Evolutionary conservation across 2,329 filamentous ascomycete species (phyloP).

Genomic region (Chaetomiaceae sp.): DNA sequence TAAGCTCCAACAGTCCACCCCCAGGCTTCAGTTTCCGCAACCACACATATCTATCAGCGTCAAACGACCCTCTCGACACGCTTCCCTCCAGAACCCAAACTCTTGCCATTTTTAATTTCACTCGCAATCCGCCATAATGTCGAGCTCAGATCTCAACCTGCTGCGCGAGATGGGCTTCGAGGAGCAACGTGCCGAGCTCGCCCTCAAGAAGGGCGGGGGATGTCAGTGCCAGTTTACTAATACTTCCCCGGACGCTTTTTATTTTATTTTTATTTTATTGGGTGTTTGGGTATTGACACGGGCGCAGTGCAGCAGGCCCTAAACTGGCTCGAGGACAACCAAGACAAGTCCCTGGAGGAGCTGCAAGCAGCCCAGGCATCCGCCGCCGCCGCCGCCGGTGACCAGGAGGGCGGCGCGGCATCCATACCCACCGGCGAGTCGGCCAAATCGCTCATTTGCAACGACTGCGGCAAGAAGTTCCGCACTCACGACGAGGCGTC

Average conservation of each 20-base stretch:
- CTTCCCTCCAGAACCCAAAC: background rate
- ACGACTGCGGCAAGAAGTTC: conserved; percentile 92
- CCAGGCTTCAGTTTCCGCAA: too few relatives aligned
- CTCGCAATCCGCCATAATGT: conserved; percentile 38
- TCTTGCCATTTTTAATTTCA: conserved; percentile 8
- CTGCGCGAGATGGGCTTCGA: conserved; percentile 77
- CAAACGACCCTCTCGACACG: background rate
- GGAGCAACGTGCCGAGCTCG: conserved; percentile 72
- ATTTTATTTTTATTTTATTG: too few relatives aligned
- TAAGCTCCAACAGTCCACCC: too few relatives aligned
- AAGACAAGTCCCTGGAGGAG: conserved; percentile 81
- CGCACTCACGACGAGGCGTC: conserved; percentile 74
- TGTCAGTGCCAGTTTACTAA: conserved; percentile 47
- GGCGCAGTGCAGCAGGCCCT: conserved; percentile 74
- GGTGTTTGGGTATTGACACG: conserved; percentile 20
- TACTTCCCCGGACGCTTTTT: background rate
- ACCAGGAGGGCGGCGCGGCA: conserved; percentile 47
- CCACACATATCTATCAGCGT: too few relatives aligned
- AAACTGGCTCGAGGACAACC: conserved; percentile 90
- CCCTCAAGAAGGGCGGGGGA: conserved; percentile 76
- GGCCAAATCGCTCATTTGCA: conserved; percentile 82
- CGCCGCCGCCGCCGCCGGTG: conserved; percentile 32
- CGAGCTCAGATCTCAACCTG: conserved; percentile 54
- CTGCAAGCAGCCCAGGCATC: conserved; percentile 50
- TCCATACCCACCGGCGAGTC: conserved; percentile 60